Conservation (phyloP, 768 basidiomycete species). For the Hemileccinum impolitum region DNA sequence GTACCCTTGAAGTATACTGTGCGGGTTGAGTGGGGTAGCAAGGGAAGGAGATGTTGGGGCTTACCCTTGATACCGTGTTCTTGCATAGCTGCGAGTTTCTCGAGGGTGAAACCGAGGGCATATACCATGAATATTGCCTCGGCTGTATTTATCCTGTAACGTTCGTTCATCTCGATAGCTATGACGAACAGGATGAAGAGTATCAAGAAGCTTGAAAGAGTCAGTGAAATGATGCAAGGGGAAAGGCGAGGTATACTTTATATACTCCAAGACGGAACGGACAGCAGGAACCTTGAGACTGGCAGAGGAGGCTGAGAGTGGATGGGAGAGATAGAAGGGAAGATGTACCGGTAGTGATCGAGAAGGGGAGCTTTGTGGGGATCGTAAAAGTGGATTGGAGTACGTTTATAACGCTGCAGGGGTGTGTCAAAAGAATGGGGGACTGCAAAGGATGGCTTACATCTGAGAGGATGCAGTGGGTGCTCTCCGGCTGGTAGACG, state of each 20-base stretch:
- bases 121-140: conserved; percentile 80
- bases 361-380: conserved; percentile 91
- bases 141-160: conserved; percentile 55
- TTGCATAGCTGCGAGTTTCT: conserved; percentile 93
- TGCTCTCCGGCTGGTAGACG: conserved; percentile 87
- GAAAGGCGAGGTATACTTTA: conserved; percentile 51
- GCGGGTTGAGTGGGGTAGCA: conserved; percentile 5
- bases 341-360: conserved; percentile 83
- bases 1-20: conserved; percentile 82
- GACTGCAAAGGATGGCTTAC: conserved; percentile 38
- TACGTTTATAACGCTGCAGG: conserved; percentile 84
- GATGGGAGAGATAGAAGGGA: neutral
- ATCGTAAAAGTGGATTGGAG: conserved; percentile 90
- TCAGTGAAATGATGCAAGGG: neutral
- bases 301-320: neutral
- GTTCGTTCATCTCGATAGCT: conserved; percentile 71
- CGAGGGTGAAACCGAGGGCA: conserved; percentile 79
- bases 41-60: neutral
- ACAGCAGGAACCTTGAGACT: conserved; percentile 93
- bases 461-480: conserved; percentile 86
- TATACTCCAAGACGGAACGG: conserved; percentile 85
- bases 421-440: neutral
- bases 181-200: conserved; percentile 77
- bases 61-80: conserved; percentile 89
- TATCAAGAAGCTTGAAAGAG: conserved; percentile 56